These are phyloP conservation scores for Boletus barrowsii DNA, from an alignment of 768 basidiomycete species.

Conservation along the genomic window DNA sequence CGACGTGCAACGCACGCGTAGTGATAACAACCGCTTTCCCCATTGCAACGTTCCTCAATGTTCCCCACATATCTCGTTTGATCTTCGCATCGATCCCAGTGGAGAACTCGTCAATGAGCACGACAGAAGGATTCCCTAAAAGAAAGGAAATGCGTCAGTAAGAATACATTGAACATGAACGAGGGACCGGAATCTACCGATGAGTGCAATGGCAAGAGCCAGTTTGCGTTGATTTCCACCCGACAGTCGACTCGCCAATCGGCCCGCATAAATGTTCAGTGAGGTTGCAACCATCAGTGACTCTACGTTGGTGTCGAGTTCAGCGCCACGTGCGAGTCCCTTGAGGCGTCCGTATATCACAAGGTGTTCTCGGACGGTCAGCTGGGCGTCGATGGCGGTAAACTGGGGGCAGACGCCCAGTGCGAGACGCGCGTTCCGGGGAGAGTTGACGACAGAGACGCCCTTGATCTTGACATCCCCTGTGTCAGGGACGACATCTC, in stretches of 20 bases:
- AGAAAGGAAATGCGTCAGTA: neutral
- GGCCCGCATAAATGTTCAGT: constrained; percentile 58
- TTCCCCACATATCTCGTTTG: constrained; percentile 82
- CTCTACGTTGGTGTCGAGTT: constrained; percentile 53
- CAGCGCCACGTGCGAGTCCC: constrained; percentile 51
- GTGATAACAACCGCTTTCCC: constrained; percentile 74
- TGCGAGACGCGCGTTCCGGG: constrained; percentile 60
- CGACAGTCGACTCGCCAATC: constrained; percentile 70
- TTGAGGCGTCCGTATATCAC: constrained; percentile 71
- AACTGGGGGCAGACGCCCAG: constrained; percentile 85
- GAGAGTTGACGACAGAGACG: constrained; percentile 60
- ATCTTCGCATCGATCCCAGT: constrained; percentile 82
- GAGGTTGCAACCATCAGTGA: constrained; percentile 58
- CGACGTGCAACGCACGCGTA: constrained; percentile 47
- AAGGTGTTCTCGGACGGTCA: constrained; percentile 77
- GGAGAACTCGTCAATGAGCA: constrained; percentile 82
- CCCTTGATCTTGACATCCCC: constrained; percentile 72
- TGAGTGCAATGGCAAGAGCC: constrained; percentile 71
- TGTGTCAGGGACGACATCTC: constrained; percentile 60
- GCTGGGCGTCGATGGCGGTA: constrained; percentile 74
- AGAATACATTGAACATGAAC: neutral
- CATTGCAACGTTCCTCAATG: constrained; percentile 57
- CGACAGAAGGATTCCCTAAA: constrained; percentile 68
- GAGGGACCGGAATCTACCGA: constrained; percentile 38
- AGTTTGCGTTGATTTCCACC: constrained; percentile 81